Conservation (phyloP, 805 yeast species). For the Wickerhamomyces kurtzmanii region DNA sequence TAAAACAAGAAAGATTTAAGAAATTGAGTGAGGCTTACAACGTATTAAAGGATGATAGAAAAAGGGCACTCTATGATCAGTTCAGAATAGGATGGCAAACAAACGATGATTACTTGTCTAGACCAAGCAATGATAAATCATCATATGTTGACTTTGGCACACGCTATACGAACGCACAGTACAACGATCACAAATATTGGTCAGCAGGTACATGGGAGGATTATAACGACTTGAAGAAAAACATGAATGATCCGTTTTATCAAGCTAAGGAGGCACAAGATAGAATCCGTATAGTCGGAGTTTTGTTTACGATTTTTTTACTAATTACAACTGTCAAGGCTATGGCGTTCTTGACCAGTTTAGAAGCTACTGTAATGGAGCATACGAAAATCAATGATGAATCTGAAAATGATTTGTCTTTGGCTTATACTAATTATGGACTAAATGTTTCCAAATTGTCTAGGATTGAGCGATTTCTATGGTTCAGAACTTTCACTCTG, state of each 20-base stretch:
- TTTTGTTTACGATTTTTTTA: slow-evolving; percentile 25
- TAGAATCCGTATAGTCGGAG: slow-evolving; percentile 33
- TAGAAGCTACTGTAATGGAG: slow-evolving; percentile 23
- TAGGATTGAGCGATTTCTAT: slow-evolving; percentile 45
- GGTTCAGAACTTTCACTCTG: slow-evolving; percentile 35
- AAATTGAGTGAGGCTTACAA: slow-evolving; percentile 48
- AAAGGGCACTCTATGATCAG: slow-evolving; percentile 35
- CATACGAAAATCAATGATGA: slow-evolving; percentile 26
- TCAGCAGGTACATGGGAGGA: slow-evolving; percentile 62
- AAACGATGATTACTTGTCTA: slow-evolving; percentile 20
- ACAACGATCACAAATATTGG: slow-evolving; percentile 38
- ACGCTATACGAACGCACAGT: slow-evolving; percentile 19
- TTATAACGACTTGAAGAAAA: slow-evolving; percentile 30
- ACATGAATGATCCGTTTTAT: slow-evolving; percentile 12
- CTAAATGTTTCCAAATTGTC: slow-evolving; percentile 37
- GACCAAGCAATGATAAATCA: slow-evolving; percentile 13
- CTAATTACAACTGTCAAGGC: slow-evolving; percentile 30
- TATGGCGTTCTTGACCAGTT: slow-evolving; percentile 25
- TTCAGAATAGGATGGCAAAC: slow-evolving; percentile 35
- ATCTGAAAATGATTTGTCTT: slow-evolving; percentile 27
- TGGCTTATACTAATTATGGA: slow-evolving; percentile 42
- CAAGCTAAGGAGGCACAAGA: slow-evolving; percentile 28
- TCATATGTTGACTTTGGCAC: slow-evolving; percentile 28
- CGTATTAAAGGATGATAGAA: slow-evolving; percentile 35
- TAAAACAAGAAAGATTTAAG: slow-evolving; percentile 33